Percentiles rank a stretch among this genome's conserved stretches.
Evolutionary conservation across 768 basidiomycete genomes (phyloP).

Genomic region (Pholiota molesta): DNA sequence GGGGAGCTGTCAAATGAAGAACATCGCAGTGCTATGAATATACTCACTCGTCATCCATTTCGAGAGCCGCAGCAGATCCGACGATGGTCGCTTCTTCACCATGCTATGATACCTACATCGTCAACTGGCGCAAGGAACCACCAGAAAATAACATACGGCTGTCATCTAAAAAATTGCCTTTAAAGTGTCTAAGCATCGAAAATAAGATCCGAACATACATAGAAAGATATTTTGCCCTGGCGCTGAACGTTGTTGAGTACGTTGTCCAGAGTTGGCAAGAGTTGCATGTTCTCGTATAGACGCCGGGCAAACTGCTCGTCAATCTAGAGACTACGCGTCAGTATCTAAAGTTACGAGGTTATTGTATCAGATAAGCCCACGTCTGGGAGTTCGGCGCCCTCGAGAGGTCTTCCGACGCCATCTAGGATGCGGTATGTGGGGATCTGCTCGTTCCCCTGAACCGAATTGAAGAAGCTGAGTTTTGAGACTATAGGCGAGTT

Average conservation of each 20-base stretch:
- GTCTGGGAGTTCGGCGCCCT: slow-evolving; percentile 77
- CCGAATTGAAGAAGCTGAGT: slow-evolving; percentile 81
- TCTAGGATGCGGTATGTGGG: slow-evolving; percentile 89
- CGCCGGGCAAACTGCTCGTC: slow-evolving; percentile 67
- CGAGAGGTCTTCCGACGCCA: slow-evolving; percentile 71
- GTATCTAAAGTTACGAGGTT: neutral
- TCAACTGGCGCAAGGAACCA: neutral
- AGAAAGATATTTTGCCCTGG: slow-evolving; percentile 92
- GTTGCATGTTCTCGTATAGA: slow-evolving; percentile 80
- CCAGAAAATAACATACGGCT: slow-evolving; percentile 52
- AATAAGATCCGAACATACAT: slow-evolving; percentile 49
- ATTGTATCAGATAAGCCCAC: slow-evolving; percentile 39
- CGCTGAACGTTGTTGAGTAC: slow-evolving; percentile 91
- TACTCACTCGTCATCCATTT: slow-evolving; percentile 80
- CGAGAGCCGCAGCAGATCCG: slow-evolving; percentile 87
- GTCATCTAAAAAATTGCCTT: slow-evolving; percentile 64
- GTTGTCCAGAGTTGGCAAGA: slow-evolving; percentile 84
- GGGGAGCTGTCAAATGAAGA: neutral
- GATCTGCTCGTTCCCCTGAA: slow-evolving; percentile 65
- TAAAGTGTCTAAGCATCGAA: slow-evolving; percentile 2
- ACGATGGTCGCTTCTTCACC: slow-evolving; percentile 92
- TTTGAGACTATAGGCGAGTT: slow-evolving; percentile 68
- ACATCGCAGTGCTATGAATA: neutral
- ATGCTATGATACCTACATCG: slow-evolving; percentile 46
- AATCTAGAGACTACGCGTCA: slow-evolving; percentile 45